These are phyloP conservation scores for Hericium coralloides DNA, from an alignment of 768 basidiomycete genomes.

Conservation along the genomic window DNA sequence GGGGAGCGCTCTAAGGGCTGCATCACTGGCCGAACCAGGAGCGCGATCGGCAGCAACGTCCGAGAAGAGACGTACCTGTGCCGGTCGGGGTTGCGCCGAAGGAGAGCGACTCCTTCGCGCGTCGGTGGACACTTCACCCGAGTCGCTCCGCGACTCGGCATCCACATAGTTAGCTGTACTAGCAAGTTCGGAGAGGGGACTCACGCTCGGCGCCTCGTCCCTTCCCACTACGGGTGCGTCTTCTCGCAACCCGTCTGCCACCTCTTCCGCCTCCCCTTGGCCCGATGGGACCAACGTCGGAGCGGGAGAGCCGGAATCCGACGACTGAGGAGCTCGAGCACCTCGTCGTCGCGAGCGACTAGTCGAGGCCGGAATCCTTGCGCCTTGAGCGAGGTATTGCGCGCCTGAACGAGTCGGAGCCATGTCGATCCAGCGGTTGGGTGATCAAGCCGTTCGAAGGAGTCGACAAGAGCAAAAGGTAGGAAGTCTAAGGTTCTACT, in stretches of 20 bases:
- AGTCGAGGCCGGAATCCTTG: not conserved
- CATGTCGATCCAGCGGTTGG: not conserved
- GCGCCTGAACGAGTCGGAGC: not conserved
- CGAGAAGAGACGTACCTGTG: not conserved
- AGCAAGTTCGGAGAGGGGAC: not conserved
- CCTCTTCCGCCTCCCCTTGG: not conserved
- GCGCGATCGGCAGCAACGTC: not conserved
- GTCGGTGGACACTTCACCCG: not conserved
- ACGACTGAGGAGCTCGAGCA: not conserved
- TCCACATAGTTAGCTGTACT: no score
- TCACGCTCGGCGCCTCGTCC: not conserved
- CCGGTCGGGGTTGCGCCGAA: no score
- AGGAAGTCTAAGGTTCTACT: no score
- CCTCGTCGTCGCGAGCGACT: not conserved
- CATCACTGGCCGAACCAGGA: not conserved
- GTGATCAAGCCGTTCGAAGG: not conserved
- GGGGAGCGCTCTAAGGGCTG: no score
- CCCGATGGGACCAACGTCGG: not conserved
- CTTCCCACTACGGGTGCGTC: not conserved
- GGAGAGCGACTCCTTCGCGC: not conserved
- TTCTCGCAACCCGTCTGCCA: not conserved
- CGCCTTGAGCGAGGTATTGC: not conserved
- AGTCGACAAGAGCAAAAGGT: not conserved
- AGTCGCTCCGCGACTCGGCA: not conserved
- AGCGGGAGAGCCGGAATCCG: not conserved